phyloP scores from a whole-genome alignment of 169 alveolate species.

The Plasmodium reichenowi region DNA sequence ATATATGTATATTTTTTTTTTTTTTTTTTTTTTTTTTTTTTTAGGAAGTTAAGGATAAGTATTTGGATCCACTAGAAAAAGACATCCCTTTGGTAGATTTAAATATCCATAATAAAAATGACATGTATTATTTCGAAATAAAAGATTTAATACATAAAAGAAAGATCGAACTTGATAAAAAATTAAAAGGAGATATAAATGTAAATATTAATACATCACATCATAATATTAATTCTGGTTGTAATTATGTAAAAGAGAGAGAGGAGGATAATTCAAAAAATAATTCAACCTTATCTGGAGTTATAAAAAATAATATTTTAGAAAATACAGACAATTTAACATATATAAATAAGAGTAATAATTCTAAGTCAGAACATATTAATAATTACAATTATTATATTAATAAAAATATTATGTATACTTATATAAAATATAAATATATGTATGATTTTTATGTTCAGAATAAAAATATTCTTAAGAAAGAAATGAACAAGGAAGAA shows the following conservation, averaged over 20 bases:
- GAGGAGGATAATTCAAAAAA: neutral
- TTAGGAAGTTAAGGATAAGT: conserved; percentile 43
- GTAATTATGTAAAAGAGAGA: too few relatives aligned
- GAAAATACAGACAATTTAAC: neutral
- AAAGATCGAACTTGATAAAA: conserved; percentile 36
- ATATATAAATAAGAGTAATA: neutral
- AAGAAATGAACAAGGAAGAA: conserved; percentile 24
- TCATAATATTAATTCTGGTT: too few relatives aligned
- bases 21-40: conserved; percentile 11
- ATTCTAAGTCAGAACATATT: neutral
- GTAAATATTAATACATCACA: neutral
- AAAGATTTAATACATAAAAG: conserved; percentile 67
- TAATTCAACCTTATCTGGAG: neutral
- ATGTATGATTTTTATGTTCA: conserved; percentile 58
- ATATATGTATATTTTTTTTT: neutral
- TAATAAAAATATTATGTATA: conserved; percentile 32
- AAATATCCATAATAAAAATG: conserved; percentile 29
- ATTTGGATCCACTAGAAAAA: neutral
- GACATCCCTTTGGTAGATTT: conserved; percentile 7
- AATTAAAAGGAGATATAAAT: conserved; percentile 10
- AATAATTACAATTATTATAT: conserved; percentile 19
- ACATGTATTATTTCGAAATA: conserved; percentile 48
- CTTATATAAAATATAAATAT: conserved; percentile 44
- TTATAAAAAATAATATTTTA: neutral
- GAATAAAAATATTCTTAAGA: conserved; percentile 16